These are phyloP conservation scores for Mayamaea pseudoterrestris DNA, from an alignment of 108 stramenopile species.

Conservation along the genomic window DNA sequence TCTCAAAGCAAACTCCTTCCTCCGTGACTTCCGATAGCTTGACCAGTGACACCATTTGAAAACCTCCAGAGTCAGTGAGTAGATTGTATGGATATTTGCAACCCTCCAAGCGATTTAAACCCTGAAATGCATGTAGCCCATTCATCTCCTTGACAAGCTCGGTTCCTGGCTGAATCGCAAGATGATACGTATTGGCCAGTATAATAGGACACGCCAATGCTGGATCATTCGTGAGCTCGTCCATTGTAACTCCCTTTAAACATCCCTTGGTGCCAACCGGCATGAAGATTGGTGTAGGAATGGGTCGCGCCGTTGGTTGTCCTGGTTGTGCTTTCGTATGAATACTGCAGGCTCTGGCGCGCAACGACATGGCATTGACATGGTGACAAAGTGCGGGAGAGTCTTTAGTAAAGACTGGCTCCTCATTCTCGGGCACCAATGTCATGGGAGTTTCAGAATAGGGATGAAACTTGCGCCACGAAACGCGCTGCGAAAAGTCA, in stretches of 20 bases:
- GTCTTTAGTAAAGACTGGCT: constrained; percentile 24
- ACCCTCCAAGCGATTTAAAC: background rate
- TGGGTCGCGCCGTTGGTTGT: constrained; percentile 24
- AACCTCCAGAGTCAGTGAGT: constrained; percentile 95
- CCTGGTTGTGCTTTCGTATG: constrained; percentile 39
- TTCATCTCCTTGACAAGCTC: constrained; percentile 58
- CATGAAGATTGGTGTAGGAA: constrained; percentile 95
- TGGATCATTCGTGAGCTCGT: constrained; percentile 46
- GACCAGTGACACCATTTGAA: constrained; percentile 96
- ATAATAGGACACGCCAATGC: constrained; percentile 74
- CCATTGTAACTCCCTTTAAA: constrained; percentile 77
- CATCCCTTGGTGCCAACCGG: constrained; percentile 98
- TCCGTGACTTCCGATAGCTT: constrained; percentile 89
- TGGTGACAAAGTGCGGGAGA: constrained; percentile 57
- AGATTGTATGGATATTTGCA: constrained; percentile 23
- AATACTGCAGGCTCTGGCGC: constrained; percentile 60
- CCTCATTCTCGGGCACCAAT: constrained; percentile 26
- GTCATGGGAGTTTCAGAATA: constrained; percentile 32
- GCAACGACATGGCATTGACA: constrained; percentile 45
- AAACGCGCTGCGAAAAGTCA: constrained; percentile 45
- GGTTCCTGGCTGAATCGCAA: constrained; percentile 88
- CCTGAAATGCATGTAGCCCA: constrained; percentile 90
- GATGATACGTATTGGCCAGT: constrained; percentile 96
- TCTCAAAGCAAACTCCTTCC: constrained; percentile 92
- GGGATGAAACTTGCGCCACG: constrained; percentile 65